Base-by-base conservation (phyloP, 257 asterid species). In the Plantago major region DNA sequence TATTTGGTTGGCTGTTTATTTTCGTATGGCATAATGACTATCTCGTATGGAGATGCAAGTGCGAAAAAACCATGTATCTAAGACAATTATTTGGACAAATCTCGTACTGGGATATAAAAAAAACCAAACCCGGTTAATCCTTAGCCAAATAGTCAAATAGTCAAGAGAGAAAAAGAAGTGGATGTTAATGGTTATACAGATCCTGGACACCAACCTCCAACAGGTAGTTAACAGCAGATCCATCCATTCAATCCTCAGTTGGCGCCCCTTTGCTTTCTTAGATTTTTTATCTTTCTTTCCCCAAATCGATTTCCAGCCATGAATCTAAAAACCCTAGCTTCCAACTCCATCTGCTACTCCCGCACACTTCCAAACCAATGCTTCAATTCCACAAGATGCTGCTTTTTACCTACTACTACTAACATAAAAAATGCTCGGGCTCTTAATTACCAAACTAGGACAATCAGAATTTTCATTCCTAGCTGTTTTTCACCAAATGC, bases 401-500 rank as follows among this genome's bases (percentile, higher is more conserved):
- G 26, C 26, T 22, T 22, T 22, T 22, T 22, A 2, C 26, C 26
- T 22, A 22, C 26, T 22, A 1, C 26, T 22, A 18, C 42, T 71
- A n/a, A 60, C 44, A 12, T 19, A 64, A 18, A 46, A 54, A 10
- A 52, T 10, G 42, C 47, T 22, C 53, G 72, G 63, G 43, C 6
- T 70, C 42, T 28, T 2, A 55, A 58, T 50, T 76, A 11, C 14
- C 60, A 57, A 65, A 52, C 44, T 7, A 38, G 9, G n/a, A n/a
- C n/a, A n/a, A n/a, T n/a, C n/a, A 2, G 53, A 49, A 16, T 65
- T 54, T 57, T 77, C 4, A 54, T 70, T 38, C 48, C 66, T 49
- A 71, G 61, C 65, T 87, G 95, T 68, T 60, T 79, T 65, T 75
- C 78, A 65, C 74, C 81, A 7, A 68, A 66, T 48, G 94, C 74